Evolutionary conservation across 108 stramenopile genomes (phyloP), one percentile per base, ranked within the genome.

Genomic region (Fragilaria crotonensis): DNA sequence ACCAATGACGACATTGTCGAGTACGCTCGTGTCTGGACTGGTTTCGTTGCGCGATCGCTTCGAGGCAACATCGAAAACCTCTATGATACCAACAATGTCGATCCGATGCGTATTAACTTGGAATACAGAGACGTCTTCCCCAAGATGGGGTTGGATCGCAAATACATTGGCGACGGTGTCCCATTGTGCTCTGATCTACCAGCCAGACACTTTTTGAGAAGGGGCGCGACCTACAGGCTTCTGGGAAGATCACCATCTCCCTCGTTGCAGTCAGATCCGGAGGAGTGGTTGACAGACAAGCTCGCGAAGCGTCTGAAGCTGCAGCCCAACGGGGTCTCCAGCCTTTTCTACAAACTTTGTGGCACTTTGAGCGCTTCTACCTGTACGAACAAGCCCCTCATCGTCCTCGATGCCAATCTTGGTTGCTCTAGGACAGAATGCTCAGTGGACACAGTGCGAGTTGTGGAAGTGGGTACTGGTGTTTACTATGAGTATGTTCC

Each of bases 41-140:
- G 78, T 0, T 76, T 77, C 41, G 30, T 47, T 20, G 61, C 59
- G 27, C 63, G 64, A 27, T 59, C 57, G 22, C 62, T 60, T n/a
- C 64, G 76, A 27, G 67, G 63, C 25, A 74, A 71, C 33, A 55
- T 62, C 48, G 77, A 78, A 59, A 68, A 73, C 44, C 19, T 0
- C 20, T 52, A 29, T 3, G 41, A 63, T 72, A 30, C 48, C 52
- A 51, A 78, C 62, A 59, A 63, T 30, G 57, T 75, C 32, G 80
- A 81, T 47, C 76, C 76, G 17, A 71, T 81, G 63, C 33, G 64
- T 23, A 62, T 78, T 32, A 45, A 45, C 7, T 29, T 56, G 48
- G 44, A 28, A 74, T 79, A 50, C 22, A 57, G 81, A 25, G 88
- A 89, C 68, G 49, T 52, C 14, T 84, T 89, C 48, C 78, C 81